Percentiles rank a stretch among this genome's conserved stretches.
Evolutionary conservation across 139 green algal genomes (phyloP).

Genomic region (Tetraselmis striata): DNA sequence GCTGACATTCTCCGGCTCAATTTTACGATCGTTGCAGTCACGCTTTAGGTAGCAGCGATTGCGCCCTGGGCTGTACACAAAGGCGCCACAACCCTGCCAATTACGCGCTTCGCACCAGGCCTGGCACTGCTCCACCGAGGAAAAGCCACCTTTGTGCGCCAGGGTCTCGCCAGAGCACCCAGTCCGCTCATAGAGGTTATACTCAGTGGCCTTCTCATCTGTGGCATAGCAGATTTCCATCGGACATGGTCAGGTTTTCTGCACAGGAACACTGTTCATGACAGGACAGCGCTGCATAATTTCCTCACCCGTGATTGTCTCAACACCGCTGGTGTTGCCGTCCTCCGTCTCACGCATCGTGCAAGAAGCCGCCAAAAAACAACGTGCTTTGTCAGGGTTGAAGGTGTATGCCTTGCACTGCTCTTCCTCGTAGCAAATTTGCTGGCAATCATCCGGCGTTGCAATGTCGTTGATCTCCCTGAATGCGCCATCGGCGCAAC

Average conservation of each 20-base stretch:
- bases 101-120: not conserved
- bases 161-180: not conserved
- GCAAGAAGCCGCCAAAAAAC: not conserved
- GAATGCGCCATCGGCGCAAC: not conserved
- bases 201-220: not conserved
- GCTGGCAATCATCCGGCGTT: not conserved
- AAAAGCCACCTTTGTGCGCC: not conserved
- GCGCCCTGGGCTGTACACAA: no score
- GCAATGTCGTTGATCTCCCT: not conserved
- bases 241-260: not conserved
- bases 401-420: not conserved
- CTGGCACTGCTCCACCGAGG: not conserved
- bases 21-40: not conserved
- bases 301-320: not conserved
- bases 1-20: not conserved
- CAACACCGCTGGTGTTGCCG: not conserved
- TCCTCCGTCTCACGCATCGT: not conserved
- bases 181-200: not conserved
- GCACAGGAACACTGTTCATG: not conserved
- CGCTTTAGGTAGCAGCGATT: not conserved
- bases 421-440: not conserved
- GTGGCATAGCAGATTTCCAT: not conserved
- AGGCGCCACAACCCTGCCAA: no score
- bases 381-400: not conserved
- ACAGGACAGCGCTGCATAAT: not conserved